A percentile compares a stretch with the other conserved stretches of the same genome.
Conservation (phyloP, 331 rosid genomes). For the Acacia pycnantha region DNA sequence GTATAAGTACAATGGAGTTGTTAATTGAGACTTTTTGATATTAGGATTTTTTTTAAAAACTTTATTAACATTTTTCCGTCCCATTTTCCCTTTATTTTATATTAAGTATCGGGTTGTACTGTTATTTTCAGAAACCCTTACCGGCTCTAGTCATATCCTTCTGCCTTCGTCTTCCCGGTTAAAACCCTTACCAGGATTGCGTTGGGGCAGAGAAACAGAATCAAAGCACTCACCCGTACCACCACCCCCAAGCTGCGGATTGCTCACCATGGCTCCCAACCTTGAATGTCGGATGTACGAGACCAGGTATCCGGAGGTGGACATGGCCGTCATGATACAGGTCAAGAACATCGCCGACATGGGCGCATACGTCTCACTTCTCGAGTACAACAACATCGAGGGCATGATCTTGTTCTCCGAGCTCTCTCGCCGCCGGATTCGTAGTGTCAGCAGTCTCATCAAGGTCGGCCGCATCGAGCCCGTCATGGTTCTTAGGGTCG, state of each 20-base stretch:
- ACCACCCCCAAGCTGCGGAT: neutral
- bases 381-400: constrained; percentile 94
- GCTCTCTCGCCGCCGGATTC: constrained; percentile 98
- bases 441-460: constrained; percentile 85
- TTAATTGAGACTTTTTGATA: too few relatives aligned
- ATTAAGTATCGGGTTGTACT: too few relatives aligned
- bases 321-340: constrained; percentile 98
- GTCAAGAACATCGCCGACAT: constrained; percentile 96
- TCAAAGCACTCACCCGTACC: neutral
- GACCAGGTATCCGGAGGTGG: constrained; percentile 86
- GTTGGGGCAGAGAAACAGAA: neutral
- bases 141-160: too few relatives aligned
- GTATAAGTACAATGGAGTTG: too few relatives aligned
- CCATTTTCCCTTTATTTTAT: too few relatives aligned
- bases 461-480: constrained; percentile 95
- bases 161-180: neutral
- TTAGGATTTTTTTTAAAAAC: too few relatives aligned
- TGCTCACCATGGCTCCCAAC: constrained; percentile 63
- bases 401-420: constrained; percentile 94
- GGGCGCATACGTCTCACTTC: constrained; percentile 95
- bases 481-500: constrained; percentile 95
- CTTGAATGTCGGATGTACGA: constrained; percentile 97
- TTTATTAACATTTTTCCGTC: too few relatives aligned
- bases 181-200: neutral
- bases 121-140: too few relatives aligned